Conservation (phyloP, 129 eudicot species). For the Pulicaria dysenterica region DNA sequence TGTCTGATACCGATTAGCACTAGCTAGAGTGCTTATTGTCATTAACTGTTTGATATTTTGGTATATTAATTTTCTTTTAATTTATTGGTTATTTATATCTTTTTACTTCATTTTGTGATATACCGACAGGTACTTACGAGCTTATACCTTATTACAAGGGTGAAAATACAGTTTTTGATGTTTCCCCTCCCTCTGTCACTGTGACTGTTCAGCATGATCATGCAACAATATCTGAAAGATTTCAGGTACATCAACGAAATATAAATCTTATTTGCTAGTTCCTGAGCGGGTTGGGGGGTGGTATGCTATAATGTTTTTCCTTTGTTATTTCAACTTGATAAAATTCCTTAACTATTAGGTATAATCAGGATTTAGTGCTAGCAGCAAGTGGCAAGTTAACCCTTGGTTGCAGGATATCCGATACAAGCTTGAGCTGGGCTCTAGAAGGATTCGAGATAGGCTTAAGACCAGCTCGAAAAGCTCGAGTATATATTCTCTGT, state of each 20-base stretch:
- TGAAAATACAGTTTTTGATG: slow-evolving; percentile 94
- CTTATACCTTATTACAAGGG: slow-evolving; percentile 96
- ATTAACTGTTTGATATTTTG: slow-evolving; percentile 9
- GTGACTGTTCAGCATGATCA: slow-evolving; percentile 86
- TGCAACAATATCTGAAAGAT: slow-evolving; percentile 62
- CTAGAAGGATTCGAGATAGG: too few relatives aligned
- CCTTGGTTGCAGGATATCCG: too few relatives aligned
- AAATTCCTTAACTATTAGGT: too few relatives aligned
- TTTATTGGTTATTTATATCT: not conserved
- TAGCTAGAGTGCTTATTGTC: slow-evolving; percentile 14
- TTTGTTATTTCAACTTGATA: too few relatives aligned
- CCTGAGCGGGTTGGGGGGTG: too few relatives aligned
- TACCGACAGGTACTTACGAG: slow-evolving; percentile 73
- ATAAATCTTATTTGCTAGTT: slow-evolving; percentile 14
- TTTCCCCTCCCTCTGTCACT: slow-evolving; percentile 76
- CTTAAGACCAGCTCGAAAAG: too few relatives aligned
- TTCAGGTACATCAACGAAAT: slow-evolving; percentile 65
- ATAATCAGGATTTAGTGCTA: too few relatives aligned
- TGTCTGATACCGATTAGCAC: not conserved
- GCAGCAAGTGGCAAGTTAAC: too few relatives aligned
- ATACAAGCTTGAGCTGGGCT: too few relatives aligned
- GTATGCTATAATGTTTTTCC: too few relatives aligned
- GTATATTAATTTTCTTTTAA: slow-evolving; percentile 1
- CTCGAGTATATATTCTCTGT: too few relatives aligned
- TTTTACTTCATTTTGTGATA: slow-evolving; percentile 32